phyloP scores from a whole-genome alignment of 2,329 filamentous ascomycete species.

The Trichoderma sp. region DNA sequence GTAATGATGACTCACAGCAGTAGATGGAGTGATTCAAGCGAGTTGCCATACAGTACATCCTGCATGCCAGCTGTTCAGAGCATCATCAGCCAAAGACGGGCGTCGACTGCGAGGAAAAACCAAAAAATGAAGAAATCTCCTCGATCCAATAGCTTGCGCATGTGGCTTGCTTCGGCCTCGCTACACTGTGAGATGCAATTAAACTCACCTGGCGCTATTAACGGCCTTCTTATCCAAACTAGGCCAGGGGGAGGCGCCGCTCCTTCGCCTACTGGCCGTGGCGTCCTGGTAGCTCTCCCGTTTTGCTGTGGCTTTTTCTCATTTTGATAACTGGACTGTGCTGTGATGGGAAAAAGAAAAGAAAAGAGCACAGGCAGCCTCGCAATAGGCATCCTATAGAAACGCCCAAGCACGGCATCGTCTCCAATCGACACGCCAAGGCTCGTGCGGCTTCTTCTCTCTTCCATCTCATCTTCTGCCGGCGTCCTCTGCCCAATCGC shows the following conservation, averaged over 20 bases:
- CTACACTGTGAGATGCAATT: conserved; percentile 19
- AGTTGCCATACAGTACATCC: background rate
- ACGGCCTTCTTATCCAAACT: conserved; percentile 3
- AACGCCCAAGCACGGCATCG: background rate
- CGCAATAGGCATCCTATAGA: background rate
- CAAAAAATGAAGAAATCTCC: background rate
- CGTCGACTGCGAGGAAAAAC: background rate
- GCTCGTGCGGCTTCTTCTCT: conserved; percentile 3
- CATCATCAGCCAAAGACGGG: no score
- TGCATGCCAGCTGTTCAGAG: background rate
- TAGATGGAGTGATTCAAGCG: background rate
- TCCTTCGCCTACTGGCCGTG: conserved; percentile 4
- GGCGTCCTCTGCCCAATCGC: background rate
- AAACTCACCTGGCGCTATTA: conserved; percentile 26
- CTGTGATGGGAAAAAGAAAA: background rate
- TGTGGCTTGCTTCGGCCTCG: conserved; percentile 19
- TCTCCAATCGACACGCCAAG: background rate
- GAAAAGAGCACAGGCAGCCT: background rate
- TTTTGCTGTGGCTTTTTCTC: background rate
- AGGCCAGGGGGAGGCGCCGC: conserved; percentile 17
- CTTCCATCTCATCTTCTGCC: background rate
- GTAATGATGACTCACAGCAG: background rate
- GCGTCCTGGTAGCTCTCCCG: conserved; percentile 2
- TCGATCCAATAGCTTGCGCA: background rate
- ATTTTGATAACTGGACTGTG: background rate